Evolutionary conservation across 148 eudicot genomes (phyloP), one percentile per base, ranked within the genome.

Genomic region (Camellia granthamiana): DNA sequence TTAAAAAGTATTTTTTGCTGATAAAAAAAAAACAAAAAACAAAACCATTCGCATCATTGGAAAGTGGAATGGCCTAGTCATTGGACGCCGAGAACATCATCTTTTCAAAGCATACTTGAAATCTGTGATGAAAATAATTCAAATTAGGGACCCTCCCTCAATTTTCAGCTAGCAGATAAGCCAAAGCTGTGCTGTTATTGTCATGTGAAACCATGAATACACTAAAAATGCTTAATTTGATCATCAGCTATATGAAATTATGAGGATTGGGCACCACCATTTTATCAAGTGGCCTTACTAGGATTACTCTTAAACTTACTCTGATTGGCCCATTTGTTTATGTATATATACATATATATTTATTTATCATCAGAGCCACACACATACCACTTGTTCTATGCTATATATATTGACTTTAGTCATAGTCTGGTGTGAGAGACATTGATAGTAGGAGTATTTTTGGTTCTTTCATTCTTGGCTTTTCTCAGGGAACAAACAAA

Each of bases 241-340:
- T 80, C 49, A 30, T 43, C 61, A 70, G 6, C 5, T 6, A 13
- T 7, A 41, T 7, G 77, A 74, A 80, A 80, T 44, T 64, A 44
- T 19, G 15, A 15, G 49, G 52, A 54, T 30, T 75, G 61, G 72
- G 82, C 54, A 68, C 78, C 55, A 44, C 78, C 63, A 60, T 30
- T 30, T 1, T 30, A 1, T 3, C 41, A 76, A 76, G 78, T 80
- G 83, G 73, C 65, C 83, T 59, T 74, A 52, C 10, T 80, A 74
- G 68, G 78, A 80, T 58, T 52, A 73, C 78, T 38, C 71, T 80
- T 49, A 56, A 54, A 18, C 78, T 52, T 64, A 47, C 13, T 74
- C 61, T 23, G 1, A 80, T 65, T 74, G 83, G 78, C 51, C 49
- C 9, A 15, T 41, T 47, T 30, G 38, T 30, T 30, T 30, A 30